Percentiles rank a stretch among this genome's conserved stretches.
phyloP scores from a whole-genome alignment of 768 basidiomycete genomes.

The Calocybe gangraenosa region DNA sequence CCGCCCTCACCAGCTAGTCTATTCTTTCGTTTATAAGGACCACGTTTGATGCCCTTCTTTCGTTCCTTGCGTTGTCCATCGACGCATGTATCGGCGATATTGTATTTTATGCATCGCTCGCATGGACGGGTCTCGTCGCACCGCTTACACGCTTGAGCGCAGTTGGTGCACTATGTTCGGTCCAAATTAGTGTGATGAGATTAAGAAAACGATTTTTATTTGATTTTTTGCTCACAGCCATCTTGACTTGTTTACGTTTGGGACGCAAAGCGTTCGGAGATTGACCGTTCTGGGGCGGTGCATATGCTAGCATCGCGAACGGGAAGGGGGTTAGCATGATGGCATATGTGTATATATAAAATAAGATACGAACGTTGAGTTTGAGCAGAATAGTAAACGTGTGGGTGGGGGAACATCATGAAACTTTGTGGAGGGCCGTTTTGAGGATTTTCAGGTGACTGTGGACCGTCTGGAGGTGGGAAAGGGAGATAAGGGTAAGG shows the following conservation, averaged over 20 bases:
- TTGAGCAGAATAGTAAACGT: conserved; percentile 38
- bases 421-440: conserved; percentile 29
- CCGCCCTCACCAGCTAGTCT: conserved; percentile 22
- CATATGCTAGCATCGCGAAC: conserved; percentile 5
- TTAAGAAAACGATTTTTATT: no score
- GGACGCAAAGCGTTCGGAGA: conserved; percentile 36
- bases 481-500: conserved; percentile 39
- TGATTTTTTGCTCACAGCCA: conserved; percentile 70
- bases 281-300: conserved; percentile 21
- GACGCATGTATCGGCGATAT: conserved; percentile 69
- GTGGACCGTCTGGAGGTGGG: conserved; percentile 34
- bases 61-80: conserved; percentile 93
- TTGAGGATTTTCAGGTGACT: conserved; percentile 24
- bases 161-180: conserved; percentile 77
- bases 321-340: no score
- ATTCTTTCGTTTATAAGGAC: conserved; percentile 73
- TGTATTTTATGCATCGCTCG: conserved; percentile 87
- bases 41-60: conserved; percentile 85
- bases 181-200: neutral
- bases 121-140: conserved; percentile 89
- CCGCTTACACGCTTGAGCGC: conserved; percentile 84
- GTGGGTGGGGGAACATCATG: conserved; percentile 38
- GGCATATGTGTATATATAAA: conserved; percentile 4
- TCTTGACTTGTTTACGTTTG: conserved; percentile 87
- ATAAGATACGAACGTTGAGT: conserved; percentile 27